These are phyloP conservation scores for Lasiodiplodia sp. DNA, from an alignment of 2,329 filamentous ascomycete genomes.

Conservation along the genomic window DNA sequence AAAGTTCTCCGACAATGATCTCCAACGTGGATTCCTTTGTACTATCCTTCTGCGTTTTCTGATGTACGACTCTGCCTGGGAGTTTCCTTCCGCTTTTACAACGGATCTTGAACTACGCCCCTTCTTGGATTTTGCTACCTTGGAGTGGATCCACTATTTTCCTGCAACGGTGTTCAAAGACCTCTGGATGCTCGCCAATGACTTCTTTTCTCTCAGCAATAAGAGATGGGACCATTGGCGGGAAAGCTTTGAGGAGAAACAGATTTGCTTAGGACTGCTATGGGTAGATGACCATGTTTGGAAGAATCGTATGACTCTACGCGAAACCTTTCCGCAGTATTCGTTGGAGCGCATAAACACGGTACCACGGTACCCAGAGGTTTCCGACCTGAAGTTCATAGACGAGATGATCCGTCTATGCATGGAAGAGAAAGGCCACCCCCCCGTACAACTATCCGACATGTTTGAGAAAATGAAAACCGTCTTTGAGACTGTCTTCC, in stretches of 20 bases:
- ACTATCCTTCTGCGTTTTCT: background rate
- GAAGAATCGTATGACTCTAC: accelerated
- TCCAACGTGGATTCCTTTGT: background rate
- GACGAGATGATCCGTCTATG: background rate
- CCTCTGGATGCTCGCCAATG: background rate
- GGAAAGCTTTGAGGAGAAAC: background rate
- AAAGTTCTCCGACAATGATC: background rate
- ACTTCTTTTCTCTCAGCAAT: background rate
- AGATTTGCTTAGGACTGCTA: background rate
- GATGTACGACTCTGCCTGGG: background rate
- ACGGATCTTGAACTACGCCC: background rate
- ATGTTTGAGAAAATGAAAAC: too few relatives aligned
- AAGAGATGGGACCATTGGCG: background rate
- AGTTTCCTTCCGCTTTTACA: accelerated
- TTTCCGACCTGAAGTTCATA: background rate
- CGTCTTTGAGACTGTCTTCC: too few relatives aligned
- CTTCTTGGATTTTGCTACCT: background rate
- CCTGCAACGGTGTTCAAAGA: accelerated
- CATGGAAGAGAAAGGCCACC: too few relatives aligned
- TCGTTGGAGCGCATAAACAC: background rate
- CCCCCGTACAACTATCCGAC: too few relatives aligned
- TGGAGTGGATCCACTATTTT: background rate
- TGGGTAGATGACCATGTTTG: accelerated
- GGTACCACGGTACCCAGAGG: background rate
- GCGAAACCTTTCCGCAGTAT: background rate